Conservation (phyloP, 2,329 filamentous ascomycete species). For the Gremmenia infestans region DNA sequence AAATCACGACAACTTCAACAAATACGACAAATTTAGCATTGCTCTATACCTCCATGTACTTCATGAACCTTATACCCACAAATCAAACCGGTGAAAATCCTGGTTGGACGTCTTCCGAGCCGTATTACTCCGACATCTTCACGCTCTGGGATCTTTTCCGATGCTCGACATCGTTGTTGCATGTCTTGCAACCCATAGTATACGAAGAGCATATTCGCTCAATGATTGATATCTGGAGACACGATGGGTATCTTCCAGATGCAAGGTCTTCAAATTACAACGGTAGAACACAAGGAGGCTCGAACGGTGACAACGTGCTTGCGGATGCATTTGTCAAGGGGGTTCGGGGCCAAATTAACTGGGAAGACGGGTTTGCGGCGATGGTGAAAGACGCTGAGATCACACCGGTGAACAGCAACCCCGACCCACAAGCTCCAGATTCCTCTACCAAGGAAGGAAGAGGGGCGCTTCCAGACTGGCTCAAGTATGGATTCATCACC, state of each 20-base stretch:
- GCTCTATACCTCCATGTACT: slow-evolving; percentile 65
- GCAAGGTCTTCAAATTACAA: slow-evolving; percentile 65
- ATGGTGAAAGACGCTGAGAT: slow-evolving; percentile 65
- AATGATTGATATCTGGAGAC: slow-evolving; percentile 62
- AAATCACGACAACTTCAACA: slow-evolving; percentile 55
- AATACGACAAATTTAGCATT: slow-evolving; percentile 52
- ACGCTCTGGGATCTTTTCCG: slow-evolving; percentile 63
- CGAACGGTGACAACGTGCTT: slow-evolving; percentile 66
- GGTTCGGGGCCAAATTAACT: slow-evolving; percentile 55
- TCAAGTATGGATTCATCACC: slow-evolving; percentile 60
- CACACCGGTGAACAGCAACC: slow-evolving; percentile 53
- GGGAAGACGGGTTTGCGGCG: slow-evolving; percentile 56
- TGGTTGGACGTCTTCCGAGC: slow-evolving; percentile 56
- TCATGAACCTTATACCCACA: slow-evolving; percentile 39
- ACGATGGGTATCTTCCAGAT: slow-evolving; percentile 61
- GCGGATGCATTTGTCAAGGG: slow-evolving; percentile 70
- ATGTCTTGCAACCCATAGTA: slow-evolving; percentile 56
- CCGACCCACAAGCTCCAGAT: slow-evolving; percentile 47
- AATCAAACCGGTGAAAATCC: slow-evolving; percentile 70
- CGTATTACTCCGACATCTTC: slow-evolving; percentile 68
- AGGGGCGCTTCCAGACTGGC: slow-evolving; percentile 66
- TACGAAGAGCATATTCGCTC: slow-evolving; percentile 64
- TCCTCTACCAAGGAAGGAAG: slow-evolving; percentile 63
- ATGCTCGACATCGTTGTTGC: slow-evolving; percentile 59
- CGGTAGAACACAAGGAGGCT: slow-evolving; percentile 64